Percentiles rank a stretch among this genome's conserved stretches.
phyloP scores from a whole-genome alignment of 768 basidiomycete genomes.

The Mycena venus region DNA sequence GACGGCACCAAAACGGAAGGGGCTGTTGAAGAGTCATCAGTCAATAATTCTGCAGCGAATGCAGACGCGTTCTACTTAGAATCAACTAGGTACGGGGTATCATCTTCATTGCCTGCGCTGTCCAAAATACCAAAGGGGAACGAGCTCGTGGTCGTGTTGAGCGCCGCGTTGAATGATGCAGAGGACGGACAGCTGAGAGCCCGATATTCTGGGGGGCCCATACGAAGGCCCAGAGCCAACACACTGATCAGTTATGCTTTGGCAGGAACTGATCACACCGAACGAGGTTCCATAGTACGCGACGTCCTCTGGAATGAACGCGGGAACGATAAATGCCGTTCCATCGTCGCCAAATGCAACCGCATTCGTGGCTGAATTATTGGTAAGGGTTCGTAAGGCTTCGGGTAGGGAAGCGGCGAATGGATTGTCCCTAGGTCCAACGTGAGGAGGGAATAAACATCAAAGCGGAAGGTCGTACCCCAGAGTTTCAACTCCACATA shows the following conservation, averaged over 20 bases:
- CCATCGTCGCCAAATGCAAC: conserved; percentile 26
- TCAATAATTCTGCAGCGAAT: too few relatives aligned
- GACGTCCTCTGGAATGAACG: conserved; percentile 19
- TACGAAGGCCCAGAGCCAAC: conserved; percentile 10
- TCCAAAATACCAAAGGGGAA: conserved; percentile 30
- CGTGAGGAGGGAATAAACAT: neutral
- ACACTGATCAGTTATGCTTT: conserved; percentile 29
- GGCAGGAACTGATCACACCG: conserved; percentile 22
- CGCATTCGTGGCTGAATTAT: conserved; percentile 27
- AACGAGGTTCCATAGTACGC: conserved; percentile 18
- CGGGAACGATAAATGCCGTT: conserved; percentile 28
- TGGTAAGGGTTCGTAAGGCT: conserved; percentile 23
- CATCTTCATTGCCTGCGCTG: neutral
- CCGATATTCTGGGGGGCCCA: neutral
- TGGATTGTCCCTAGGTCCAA: neutral
- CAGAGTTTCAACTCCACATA: conserved; percentile 22
- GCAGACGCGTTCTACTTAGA: conserved; percentile 15
- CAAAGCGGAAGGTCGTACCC: neutral
- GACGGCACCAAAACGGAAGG: conserved; percentile 32
- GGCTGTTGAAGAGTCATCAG: conserved; percentile 21
- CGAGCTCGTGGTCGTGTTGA: neutral
- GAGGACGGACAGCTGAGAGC: conserved; percentile 26
- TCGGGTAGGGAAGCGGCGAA: conserved; percentile 23
- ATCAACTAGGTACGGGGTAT: conserved; percentile 13
- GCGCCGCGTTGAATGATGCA: conserved; percentile 19